Percentiles rank a stretch among this genome's conserved stretches.
phyloP scores from a whole-genome alignment of 2,329 filamentous ascomycete genomes.

The Emericellopsis cladophorae region DNA sequence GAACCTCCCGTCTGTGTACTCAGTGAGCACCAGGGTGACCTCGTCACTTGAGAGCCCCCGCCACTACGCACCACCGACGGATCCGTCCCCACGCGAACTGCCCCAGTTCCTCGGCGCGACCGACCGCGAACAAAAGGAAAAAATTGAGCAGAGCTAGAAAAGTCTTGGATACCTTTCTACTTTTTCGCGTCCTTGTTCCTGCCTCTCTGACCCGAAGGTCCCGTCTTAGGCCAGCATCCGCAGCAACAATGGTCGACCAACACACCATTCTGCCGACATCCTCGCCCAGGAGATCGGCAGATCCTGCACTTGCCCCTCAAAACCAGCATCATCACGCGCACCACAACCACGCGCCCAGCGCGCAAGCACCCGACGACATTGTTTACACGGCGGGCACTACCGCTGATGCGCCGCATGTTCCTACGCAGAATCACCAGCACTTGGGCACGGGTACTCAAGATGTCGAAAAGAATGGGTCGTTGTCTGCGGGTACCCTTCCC shows the following conservation, averaged over 20 bases:
- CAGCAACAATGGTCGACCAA: constrained; percentile 2
- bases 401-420: constrained; percentile 19
- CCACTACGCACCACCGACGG: neutral
- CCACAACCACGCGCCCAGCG: constrained; percentile 24
- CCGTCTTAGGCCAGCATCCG: neutral
- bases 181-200: neutral
- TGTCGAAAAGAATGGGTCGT: constrained; percentile 10
- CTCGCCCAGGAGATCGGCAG: constrained; percentile 8
- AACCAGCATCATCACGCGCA: constrained; percentile 31
- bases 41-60: neutral
- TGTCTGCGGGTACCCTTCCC: constrained; percentile 11
- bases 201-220: neutral
- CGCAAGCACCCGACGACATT: constrained; percentile 24
- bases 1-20: neutral
- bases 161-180: neutral
- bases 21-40: neutral
- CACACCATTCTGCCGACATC: neutral
- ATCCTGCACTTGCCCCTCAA: constrained; percentile 20
- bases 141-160: neutral
- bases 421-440: constrained; percentile 16
- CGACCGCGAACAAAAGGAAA: neutral
- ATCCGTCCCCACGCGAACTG: neutral
- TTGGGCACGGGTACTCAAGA: constrained; percentile 6
- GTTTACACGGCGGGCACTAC: constrained; percentile 31
- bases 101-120: neutral